These are phyloP conservation scores for Bonia amplexicaulis DNA, from an alignment of 176 grass and related monocot genomes.

Conservation along the genomic window DNA sequence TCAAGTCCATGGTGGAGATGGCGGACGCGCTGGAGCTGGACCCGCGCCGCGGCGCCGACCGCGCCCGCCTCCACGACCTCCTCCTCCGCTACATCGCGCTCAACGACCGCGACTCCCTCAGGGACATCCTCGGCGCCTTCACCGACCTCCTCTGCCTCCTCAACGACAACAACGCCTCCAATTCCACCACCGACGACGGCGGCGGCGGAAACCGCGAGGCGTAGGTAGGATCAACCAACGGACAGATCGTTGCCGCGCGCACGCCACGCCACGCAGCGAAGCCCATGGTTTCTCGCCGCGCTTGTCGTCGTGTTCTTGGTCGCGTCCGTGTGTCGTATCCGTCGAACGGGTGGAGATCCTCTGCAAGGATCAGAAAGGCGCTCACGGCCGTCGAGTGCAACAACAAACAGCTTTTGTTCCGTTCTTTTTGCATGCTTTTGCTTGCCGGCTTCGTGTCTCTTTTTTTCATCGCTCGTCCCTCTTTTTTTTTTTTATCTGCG, in stretches of 20 bases:
- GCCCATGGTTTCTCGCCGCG: not conserved
- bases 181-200: not conserved
- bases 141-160: conserved; percentile 59
- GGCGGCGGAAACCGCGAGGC: not conserved
- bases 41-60: conserved; percentile 40
- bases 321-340: not conserved
- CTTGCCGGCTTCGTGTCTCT: not conserved
- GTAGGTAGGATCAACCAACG: not conserved
- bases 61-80: conserved; percentile 61
- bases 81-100: conserved; percentile 78
- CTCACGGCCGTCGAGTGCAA: not conserved
- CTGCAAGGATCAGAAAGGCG: conserved; percentile 3
- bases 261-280: not conserved
- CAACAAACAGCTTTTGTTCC: not conserved
- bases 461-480: not conserved
- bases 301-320: not conserved
- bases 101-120: conserved; percentile 60
- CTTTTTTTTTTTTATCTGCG: not conserved
- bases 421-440: not conserved
- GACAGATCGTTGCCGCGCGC: not conserved
- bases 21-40: conserved; percentile 54
- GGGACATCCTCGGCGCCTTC: conserved; percentile 75
- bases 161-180: not conserved
- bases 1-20: conserved; percentile 87
- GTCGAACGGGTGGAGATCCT: not conserved